These are phyloP conservation scores for Lasiosphaeria hispida DNA, from an alignment of 495 filamentous ascomycete genomes.

Conservation along the genomic window DNA sequence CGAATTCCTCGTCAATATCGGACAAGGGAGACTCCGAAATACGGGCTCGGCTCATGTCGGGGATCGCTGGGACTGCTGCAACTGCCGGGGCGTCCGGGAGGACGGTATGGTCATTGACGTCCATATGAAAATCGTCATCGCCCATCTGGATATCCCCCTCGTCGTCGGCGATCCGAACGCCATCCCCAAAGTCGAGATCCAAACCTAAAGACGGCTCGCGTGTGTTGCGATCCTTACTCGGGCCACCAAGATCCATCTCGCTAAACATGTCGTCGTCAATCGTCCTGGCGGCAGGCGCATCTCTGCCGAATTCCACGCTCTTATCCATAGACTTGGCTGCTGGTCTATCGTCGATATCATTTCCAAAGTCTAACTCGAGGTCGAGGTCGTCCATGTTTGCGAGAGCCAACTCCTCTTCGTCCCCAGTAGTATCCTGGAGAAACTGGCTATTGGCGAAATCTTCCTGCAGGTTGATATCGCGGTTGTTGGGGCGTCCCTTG, in stretches of 20 bases:
- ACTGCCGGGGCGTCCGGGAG: constrained; percentile 33
- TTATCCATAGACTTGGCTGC: constrained; percentile 45
- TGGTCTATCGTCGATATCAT: constrained; percentile 51
- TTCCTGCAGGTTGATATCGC: constrained; percentile 62
- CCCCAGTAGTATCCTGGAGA: constrained; percentile 60
- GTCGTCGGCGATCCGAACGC: constrained; percentile 53
- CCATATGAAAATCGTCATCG: constrained; percentile 56
- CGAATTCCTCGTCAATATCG: constrained; percentile 59
- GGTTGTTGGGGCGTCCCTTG: constrained; percentile 54
- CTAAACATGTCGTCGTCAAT: constrained; percentile 73
- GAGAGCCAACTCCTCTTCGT: constrained; percentile 51
- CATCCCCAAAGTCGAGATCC: constrained; percentile 49
- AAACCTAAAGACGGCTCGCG: constrained; percentile 45
- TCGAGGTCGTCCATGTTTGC: constrained; percentile 56
- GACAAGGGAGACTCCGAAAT: constrained; percentile 71
- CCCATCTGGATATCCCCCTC: constrained; percentile 62
- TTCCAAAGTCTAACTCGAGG: constrained; percentile 58
- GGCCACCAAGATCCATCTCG: constrained; percentile 54
- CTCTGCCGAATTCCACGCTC: constrained; percentile 82
- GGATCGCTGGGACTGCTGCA: constrained; percentile 22
- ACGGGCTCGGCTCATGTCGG: constrained; percentile 48
- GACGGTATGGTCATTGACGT: constrained; percentile 50
- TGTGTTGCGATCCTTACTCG: constrained; percentile 44
- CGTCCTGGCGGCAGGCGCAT: constrained; percentile 62
- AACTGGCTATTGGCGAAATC: constrained; percentile 64